Percentiles rank a stretch among this genome's conserved stretches.
Evolutionary conservation across 1,139 yeast species (phyloP).

Genomic region (Hemisphaericaspora xylofermentans): DNA sequence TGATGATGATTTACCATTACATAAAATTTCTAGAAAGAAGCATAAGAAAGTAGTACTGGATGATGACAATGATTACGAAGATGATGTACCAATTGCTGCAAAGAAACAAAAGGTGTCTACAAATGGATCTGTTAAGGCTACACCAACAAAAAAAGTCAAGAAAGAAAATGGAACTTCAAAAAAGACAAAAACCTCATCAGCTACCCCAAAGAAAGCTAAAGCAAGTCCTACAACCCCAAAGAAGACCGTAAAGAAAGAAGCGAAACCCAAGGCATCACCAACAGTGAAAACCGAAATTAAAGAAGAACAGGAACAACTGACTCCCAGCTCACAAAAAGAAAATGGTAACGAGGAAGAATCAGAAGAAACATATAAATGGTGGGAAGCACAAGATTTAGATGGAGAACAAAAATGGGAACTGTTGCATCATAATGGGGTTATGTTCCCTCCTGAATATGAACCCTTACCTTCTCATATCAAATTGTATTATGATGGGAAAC

Average conservation of each 20-base stretch:
- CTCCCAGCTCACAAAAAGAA: constrained; percentile 5
- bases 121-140: constrained; percentile 3
- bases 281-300: constrained; percentile 8
- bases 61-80: constrained; percentile 11
- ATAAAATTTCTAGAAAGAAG: constrained; percentile 2
- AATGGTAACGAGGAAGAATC: constrained; percentile 49
- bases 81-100: constrained; percentile 12
- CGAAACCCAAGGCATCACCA: constrained; percentile 4
- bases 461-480: constrained; percentile 82
- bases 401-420: constrained; percentile 84
- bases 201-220: constrained; percentile 4
- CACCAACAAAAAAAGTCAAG: constrained; percentile 5
- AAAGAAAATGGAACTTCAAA: constrained; percentile 5
- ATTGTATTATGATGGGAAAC: constrained; percentile 70
- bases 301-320: constrained; percentile 11
- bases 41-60: constrained; percentile 2
- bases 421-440: constrained; percentile 83
- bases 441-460: constrained; percentile 90
- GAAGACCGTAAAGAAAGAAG: constrained; percentile 6
- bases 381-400: constrained; percentile 76
- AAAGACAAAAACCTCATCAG: constrained; percentile 3
- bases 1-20: constrained; percentile 10
- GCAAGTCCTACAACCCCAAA: not conserved
- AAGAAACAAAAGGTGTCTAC: constrained; percentile 3
- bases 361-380: constrained; percentile 72